A percentile compares a stretch with the other conserved stretches of the same genome.
Conservation (phyloP, 805 yeast species). For the Yarrowia sp. region DNA sequence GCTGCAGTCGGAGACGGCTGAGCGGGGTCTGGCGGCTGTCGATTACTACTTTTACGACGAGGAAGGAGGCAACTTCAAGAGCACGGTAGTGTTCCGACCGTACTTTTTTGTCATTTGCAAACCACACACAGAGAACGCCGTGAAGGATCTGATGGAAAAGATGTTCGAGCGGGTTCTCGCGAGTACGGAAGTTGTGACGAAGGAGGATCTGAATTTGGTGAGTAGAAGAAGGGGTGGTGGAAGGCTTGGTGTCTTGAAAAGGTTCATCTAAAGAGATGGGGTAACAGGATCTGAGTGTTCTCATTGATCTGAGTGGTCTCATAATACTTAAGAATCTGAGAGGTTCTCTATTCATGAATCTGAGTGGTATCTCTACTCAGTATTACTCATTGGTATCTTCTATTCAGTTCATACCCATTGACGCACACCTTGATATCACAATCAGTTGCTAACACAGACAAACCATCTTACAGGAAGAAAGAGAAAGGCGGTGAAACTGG, state of each 20-base stretch:
- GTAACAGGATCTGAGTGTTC: too few relatives aligned
- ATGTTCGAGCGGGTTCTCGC: slow-evolving; percentile 70
- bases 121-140: slow-evolving; percentile 70
- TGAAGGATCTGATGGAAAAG: slow-evolving; percentile 82
- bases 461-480: slow-evolving; percentile 85
- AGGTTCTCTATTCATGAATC: too few relatives aligned
- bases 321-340: neutral
- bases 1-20: slow-evolving; percentile 62
- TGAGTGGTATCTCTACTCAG: too few relatives aligned
- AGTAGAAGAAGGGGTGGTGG: neutral
- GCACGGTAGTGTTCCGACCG: slow-evolving; percentile 83
- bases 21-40: slow-evolving; percentile 83
- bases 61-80: slow-evolving; percentile 95
- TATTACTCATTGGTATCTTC: too few relatives aligned
- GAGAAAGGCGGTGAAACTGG: slow-evolving; percentile 67
- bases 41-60: slow-evolving; percentile 94
- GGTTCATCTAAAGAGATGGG: too few relatives aligned
- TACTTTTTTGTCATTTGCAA: slow-evolving; percentile 77
- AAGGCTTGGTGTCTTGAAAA: too few relatives aligned
- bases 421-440: neutral
- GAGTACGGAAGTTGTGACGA: slow-evolving; percentile 59
- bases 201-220: slow-evolving; percentile 70
- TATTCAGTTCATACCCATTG: too few relatives aligned
- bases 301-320: neutral
- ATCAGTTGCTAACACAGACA: slow-evolving; percentile 55